Evolutionary conservation across 306 rosid genomes (phyloP).

Genomic region (Rosa multiflora): DNA sequence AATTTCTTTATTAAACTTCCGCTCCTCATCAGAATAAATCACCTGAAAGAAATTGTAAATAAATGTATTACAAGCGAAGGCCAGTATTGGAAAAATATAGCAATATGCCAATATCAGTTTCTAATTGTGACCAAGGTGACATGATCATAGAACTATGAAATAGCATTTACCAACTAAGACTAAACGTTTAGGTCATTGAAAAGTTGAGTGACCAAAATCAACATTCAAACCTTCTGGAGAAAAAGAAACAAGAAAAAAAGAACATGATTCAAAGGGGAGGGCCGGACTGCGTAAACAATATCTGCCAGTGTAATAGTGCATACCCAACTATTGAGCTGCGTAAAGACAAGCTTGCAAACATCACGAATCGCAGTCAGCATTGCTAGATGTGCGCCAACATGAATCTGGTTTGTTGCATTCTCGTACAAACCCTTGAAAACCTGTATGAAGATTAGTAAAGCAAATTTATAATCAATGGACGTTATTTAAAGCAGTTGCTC

Average conservation of each 20-base stretch:
- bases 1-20: slow-evolving; percentile 87
- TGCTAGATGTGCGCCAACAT: slow-evolving; percentile 76
- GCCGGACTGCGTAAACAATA: not conserved
- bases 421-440: slow-evolving; percentile 88
- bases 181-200: not conserved
- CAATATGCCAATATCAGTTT: not conserved
- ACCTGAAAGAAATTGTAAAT: slow-evolving; percentile 52
- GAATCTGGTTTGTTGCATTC: slow-evolving; percentile 67
- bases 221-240: not conserved
- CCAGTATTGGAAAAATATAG: not conserved
- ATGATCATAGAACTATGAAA: not conserved
- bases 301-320: slow-evolving; percentile 22
- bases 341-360: slow-evolving; percentile 98
- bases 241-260: not conserved
- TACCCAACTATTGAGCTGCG: slow-evolving; percentile 98
- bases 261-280: not conserved
- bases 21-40: slow-evolving; percentile 94
- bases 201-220: not conserved
- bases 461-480: not conserved
- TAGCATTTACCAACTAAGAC: not conserved
- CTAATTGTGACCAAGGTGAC: not conserved
- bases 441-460: slow-evolving; percentile 33
- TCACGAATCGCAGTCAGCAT: slow-evolving; percentile 91
- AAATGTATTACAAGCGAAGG: not conserved
- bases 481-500: slow-evolving; percentile 15